These are phyloP conservation scores for Wallacemonas sp. DNA, from an alignment of 208 protist species.

Conservation along the genomic window DNA sequence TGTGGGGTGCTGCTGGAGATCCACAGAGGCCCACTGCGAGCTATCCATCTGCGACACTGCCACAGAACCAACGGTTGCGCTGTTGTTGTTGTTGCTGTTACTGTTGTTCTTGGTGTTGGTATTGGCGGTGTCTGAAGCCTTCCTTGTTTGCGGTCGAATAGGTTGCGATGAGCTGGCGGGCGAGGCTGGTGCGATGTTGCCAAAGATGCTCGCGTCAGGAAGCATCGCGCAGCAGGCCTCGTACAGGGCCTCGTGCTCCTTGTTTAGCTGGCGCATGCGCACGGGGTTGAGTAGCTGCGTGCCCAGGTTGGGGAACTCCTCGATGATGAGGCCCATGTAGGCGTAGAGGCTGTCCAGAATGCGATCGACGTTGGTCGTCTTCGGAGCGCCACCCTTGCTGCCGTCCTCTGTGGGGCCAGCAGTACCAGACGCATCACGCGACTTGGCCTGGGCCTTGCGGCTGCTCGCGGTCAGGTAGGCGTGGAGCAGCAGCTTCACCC, in stretches of 20 bases:
- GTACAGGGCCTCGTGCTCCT: constrained; percentile 34
- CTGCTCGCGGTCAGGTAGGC: constrained; percentile 16
- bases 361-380: constrained; percentile 30
- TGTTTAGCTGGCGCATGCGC: constrained; percentile 25
- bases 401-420: no score
- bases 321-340: constrained; percentile 33
- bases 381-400: no score
- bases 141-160: no score
- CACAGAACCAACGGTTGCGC: neutral
- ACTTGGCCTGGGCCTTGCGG: neutral
- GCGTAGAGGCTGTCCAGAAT: constrained; percentile 38
- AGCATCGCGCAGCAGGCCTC: constrained; percentile 22
- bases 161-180: constrained; percentile 4
- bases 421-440: no score
- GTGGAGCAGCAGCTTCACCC: constrained; percentile 16
- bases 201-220: constrained; percentile 22
- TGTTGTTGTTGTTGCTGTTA: no score
- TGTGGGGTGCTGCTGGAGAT: constrained; percentile 25
- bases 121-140: no score
- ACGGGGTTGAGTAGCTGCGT: constrained; percentile 24
- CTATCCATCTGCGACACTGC: no score
- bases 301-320: constrained; percentile 35
- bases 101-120: no score
- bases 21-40: neutral
- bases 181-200: neutral